Evolutionary conservation across 441 rosid species (phyloP), one percentile per base, ranked within the genome.

Genomic region (Omphalea diandra): DNA sequence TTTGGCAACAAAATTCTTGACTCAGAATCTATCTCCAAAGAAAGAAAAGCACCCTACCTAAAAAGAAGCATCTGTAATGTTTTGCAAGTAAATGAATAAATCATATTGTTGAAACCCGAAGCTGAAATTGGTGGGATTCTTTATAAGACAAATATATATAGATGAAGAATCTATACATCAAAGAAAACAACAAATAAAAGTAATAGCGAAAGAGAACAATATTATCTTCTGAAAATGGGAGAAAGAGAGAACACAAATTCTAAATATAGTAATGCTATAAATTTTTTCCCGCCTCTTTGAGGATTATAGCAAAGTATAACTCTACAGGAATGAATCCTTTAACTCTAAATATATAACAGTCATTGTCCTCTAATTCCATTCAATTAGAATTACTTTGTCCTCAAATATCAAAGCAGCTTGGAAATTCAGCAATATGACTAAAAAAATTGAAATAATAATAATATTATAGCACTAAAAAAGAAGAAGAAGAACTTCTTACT

Each of bases 401-500:
- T 49, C 9, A 49, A 49, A n/a, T n/a, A 49, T 49, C 26, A 49
- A 0, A 3, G 20, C 47, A 36, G 22, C 38, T 18, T 12, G 35
- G 17, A 24, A 26, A 43, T 8, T 43, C 55, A 56, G 4, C 32
- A 46, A 54, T 10, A 0, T 20, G 9, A 71, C 20, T 1, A 72
- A 54, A 36, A 12, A 3, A 33, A 49, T 32, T 33, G n/a, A 36
- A 65, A 32, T 47, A 33, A 60, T 31, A 18, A 18, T 4, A 35
- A 11, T 50, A 40, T 4, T 54, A 15, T 29, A 71, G 10, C 43
- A 54, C n/a, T 22, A 41, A 63, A 7, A 50, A 64, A 64, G 29
- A 29, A 50, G 27, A 33, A 63, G 24, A 12, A 32, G 20, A 33
- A 36, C 10, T 9, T 27, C 33, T 36, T 18, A 93, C 96, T 75